Percentiles rank a stretch among this genome's conserved stretches.
Conservation (phyloP, 202 grass and related monocot genomes). For the Carex sylvatica region DNA sequence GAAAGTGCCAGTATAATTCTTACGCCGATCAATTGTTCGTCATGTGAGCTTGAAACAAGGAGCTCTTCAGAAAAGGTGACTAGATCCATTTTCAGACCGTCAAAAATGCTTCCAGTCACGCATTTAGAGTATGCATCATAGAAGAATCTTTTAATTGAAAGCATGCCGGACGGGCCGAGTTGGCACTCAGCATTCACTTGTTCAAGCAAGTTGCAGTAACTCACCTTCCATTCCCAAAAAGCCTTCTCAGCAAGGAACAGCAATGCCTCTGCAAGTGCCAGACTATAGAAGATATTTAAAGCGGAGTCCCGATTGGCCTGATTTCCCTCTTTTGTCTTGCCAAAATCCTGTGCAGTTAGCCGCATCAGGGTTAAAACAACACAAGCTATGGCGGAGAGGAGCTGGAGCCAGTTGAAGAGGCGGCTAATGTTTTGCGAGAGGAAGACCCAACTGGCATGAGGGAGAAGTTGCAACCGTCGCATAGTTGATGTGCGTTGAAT, state of each 20-base stretch:
- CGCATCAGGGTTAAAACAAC: constrained; percentile 43
- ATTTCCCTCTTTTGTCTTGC: constrained; percentile 27
- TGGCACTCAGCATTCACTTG: constrained; percentile 54
- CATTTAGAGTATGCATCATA: constrained; percentile 90
- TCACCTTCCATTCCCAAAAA: constrained; percentile 75
- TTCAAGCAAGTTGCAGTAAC: constrained; percentile 43
- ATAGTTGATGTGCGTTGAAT: neutral
- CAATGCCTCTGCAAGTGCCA: constrained; percentile 68
- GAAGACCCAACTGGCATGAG: constrained; percentile 50
- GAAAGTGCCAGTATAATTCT: constrained; percentile 54
- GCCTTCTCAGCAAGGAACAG: constrained; percentile 73
- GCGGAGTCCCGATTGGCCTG: constrained; percentile 45
- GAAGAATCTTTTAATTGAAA: constrained; percentile 68
- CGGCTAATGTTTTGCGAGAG: constrained; percentile 51
- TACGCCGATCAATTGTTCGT: constrained; percentile 63
- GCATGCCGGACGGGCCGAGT: constrained; percentile 43
- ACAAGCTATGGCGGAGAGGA: constrained; percentile 56
- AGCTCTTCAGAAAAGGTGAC: constrained; percentile 74
- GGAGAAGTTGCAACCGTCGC: neutral
- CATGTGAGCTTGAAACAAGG: constrained; percentile 40
- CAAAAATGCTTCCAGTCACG: constrained; percentile 63
- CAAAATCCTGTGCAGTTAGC: constrained; percentile 54
- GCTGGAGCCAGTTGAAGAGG: constrained; percentile 72
- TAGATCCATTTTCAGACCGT: constrained; percentile 80
- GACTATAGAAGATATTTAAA: constrained; percentile 69